These are phyloP conservation scores for Aspergillus heteromorphus DNA, from an alignment of 495 filamentous ascomycete genomes.

Conservation along the genomic window DNA sequence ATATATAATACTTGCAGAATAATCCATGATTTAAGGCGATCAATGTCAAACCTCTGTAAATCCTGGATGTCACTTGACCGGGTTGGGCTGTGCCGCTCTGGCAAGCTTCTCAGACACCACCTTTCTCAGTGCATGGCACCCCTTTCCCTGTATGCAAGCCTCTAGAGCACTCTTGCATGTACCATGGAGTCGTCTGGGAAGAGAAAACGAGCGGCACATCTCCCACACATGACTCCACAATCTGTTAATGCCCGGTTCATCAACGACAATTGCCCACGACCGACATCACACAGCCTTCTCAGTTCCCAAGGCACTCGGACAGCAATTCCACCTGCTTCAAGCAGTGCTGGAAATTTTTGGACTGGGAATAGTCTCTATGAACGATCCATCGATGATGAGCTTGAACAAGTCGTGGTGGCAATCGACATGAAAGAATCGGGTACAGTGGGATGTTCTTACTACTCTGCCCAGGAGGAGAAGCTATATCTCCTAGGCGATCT, in stretches of 20 bases:
- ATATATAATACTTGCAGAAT: no score
- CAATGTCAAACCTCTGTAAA: neutral
- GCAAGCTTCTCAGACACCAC: neutral
- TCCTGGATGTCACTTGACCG: neutral
- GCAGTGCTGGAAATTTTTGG: neutral
- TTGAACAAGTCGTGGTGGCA: constrained; percentile 78
- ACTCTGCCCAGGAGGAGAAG: constrained; percentile 65
- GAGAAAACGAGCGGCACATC: constrained; percentile 16
- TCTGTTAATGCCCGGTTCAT: constrained; percentile 10
- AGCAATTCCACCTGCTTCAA: constrained; percentile 1
- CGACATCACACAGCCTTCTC: neutral
- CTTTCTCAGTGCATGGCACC: neutral
- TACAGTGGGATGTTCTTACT: constrained; percentile 84
- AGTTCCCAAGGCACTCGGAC: constrained; percentile 5
- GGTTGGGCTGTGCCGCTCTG: neutral
- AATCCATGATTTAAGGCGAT: no score
- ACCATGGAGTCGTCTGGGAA: constrained; percentile 20
- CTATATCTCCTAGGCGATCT: constrained; percentile 79
- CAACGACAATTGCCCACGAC: neutral
- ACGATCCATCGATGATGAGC: constrained; percentile 42
- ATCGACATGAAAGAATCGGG: constrained; percentile 68
- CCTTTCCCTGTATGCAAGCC: neutral
- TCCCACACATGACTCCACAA: constrained; percentile 7
- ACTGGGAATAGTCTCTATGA: neutral
- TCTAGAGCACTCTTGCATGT: neutral